These are phyloP conservation scores for Rhizophora mangle DNA, from an alignment of 345 rosid genomes.

Conservation along the genomic window DNA sequence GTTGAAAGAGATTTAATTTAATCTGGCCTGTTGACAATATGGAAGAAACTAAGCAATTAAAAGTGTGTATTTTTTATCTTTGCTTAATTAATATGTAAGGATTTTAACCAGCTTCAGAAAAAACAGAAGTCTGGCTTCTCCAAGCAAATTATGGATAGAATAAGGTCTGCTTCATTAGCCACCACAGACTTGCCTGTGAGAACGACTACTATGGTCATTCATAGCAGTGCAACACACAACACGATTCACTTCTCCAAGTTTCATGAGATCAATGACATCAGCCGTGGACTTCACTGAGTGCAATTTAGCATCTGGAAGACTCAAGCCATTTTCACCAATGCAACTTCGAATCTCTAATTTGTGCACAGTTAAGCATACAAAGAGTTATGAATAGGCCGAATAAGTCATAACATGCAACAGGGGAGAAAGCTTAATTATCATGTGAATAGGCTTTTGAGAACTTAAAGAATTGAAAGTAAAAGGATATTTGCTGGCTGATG, in stretches of 20 bases:
- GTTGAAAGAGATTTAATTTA: conserved; percentile 1
- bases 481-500: conserved; percentile 85
- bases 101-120: background rate
- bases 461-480: conserved; percentile 24
- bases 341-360: conserved; percentile 88
- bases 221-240: conserved; percentile 76
- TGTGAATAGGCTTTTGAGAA: conserved; percentile 10
- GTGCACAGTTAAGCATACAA: conserved; percentile 44
- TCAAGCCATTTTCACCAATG: conserved; percentile 56
- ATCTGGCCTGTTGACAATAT: too few relatives aligned
- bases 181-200: conserved; percentile 64
- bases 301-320: conserved; percentile 89
- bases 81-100: background rate
- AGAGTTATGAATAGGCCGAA: background rate
- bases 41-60: background rate
- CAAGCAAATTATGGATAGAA: background rate
- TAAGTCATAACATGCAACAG: background rate
- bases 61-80: background rate
- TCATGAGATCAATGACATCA: conserved; percentile 79
- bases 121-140: background rate
- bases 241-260: conserved; percentile 85
- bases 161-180: conserved; percentile 2
- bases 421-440: background rate
- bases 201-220: conserved; percentile 80
- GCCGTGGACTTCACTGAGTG: conserved; percentile 59